phyloP scores from a whole-genome alignment of 2,329 filamentous ascomycete genomes.

The Aspergillus sp. region DNA sequence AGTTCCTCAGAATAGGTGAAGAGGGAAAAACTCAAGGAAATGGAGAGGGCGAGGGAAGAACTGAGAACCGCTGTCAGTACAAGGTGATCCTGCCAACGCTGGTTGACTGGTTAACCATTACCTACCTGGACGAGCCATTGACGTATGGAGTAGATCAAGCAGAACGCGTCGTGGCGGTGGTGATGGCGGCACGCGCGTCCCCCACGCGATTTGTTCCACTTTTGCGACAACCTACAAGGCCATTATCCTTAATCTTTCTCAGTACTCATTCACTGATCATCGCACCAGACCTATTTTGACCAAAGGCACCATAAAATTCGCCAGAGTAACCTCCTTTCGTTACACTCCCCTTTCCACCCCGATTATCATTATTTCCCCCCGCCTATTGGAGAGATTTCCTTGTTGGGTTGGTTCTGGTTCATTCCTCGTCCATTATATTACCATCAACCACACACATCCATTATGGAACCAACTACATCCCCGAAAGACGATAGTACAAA shows the following conservation, averaged over 20 bases:
- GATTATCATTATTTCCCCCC: background rate
- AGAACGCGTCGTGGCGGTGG: background rate
- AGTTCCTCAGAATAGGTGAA: background rate
- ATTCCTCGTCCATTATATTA: background rate
- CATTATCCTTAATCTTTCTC: background rate
- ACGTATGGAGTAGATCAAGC: background rate
- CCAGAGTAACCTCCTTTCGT: background rate
- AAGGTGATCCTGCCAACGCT: background rate
- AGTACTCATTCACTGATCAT: background rate
- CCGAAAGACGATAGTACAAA: slow-evolving; percentile 28
- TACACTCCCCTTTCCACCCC: background rate
- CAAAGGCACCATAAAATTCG: no score
- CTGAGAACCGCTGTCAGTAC: background rate
- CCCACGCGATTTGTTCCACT: background rate
- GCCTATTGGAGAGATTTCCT: background rate
- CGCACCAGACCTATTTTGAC: background rate
- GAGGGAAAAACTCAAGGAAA: background rate
- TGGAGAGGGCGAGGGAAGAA: background rate
- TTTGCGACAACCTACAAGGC: background rate
- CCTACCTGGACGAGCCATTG: background rate
- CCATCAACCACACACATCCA: background rate
- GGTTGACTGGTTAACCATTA: background rate
- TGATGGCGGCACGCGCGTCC: background rate
- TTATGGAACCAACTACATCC: slow-evolving; percentile 16
- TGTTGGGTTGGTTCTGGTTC: background rate